Evolutionary conservation across 148 eudicot genomes (phyloP), one percentile per base, ranked within the genome.

Genomic region (Talinum fruticosum): DNA sequence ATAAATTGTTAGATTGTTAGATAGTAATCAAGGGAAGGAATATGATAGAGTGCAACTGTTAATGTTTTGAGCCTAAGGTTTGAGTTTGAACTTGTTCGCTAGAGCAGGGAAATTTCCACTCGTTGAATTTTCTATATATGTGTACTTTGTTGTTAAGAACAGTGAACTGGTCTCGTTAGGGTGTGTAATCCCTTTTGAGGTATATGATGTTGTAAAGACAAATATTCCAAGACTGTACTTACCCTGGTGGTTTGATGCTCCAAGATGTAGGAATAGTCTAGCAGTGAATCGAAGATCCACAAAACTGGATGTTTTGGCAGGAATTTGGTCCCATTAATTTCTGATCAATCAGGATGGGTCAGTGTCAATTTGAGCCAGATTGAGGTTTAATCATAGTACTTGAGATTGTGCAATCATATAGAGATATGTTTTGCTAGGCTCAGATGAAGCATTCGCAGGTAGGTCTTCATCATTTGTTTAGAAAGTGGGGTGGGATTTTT

Each of bases 391-490:
- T 41, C 47, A 41, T 41, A 10, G 1, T 6, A 41, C 10, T 41
- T 41, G 10, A 41, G 45, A 41, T 12, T 3, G 64, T 57, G 64
- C 28, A n/a, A 54, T 54, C 24, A 54, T 54, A 26, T n/a, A 21
- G 2, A 23, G 62, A 54, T 19, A 54, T 16, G 24, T 54, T 7
- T 54, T 54, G n/a, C 62, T 54, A 57, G 26, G 28, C 18, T 62
- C 28, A 38, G 37, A 78, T 37, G 41, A 35, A 57, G 26, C 72
- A 45, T 32, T 64, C 19, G 33, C 36, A n/a, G 4, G 47, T 62
- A 72, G 71, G 70, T 72, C 34, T 64, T 78, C 16, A 70, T 78
- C 71, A 78, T 62, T n/a, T 71, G 24, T 24, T 62, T 44, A 49
- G 45, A n/a, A 18, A 62, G 33, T 72, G 45, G 71, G 61, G 71